A percentile compares a stretch with the other conserved stretches of the same genome.
Conservation (phyloP, 345 rosid species). For the Populus alba region DNA sequence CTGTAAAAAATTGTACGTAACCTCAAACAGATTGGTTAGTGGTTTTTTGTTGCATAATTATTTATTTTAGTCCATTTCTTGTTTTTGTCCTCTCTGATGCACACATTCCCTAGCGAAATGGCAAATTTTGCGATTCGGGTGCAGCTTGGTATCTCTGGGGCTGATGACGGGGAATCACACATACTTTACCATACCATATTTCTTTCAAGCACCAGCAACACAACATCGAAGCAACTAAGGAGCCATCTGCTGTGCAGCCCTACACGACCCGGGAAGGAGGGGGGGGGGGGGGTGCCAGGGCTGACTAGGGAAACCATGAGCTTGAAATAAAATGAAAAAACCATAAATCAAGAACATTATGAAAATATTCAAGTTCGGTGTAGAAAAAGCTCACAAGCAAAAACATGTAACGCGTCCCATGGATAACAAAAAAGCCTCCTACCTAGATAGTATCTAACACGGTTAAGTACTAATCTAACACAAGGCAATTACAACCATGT, state of each 20-base stretch:
- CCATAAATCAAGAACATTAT: background rate
- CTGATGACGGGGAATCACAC: too few species aligned
- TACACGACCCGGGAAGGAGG: too few species aligned
- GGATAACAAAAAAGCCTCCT: background rate
- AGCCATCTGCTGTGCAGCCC: too few species aligned
- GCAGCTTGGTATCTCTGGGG: too few species aligned
- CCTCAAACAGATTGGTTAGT: background rate
- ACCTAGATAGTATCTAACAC: background rate
- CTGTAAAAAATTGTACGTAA: background rate
- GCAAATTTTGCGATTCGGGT: too few species aligned
- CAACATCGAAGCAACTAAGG: too few species aligned
- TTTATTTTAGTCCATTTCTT: background rate
- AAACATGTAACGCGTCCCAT: background rate
- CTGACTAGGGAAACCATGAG: background rate
- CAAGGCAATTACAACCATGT: background rate
- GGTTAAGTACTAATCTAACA: background rate
- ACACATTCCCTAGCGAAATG: background rate
- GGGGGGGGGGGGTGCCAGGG: too few species aligned
- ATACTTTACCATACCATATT: too few species aligned
- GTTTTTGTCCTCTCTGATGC: background rate
- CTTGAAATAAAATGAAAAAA: too few species aligned
- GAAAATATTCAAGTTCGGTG: background rate
- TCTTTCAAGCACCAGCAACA: too few species aligned
- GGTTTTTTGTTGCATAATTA: background rate
- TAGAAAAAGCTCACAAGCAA: background rate